phyloP scores from a whole-genome alignment of 2,329 filamentous ascomycete species.

The Pyricularia pennisetigena region DNA sequence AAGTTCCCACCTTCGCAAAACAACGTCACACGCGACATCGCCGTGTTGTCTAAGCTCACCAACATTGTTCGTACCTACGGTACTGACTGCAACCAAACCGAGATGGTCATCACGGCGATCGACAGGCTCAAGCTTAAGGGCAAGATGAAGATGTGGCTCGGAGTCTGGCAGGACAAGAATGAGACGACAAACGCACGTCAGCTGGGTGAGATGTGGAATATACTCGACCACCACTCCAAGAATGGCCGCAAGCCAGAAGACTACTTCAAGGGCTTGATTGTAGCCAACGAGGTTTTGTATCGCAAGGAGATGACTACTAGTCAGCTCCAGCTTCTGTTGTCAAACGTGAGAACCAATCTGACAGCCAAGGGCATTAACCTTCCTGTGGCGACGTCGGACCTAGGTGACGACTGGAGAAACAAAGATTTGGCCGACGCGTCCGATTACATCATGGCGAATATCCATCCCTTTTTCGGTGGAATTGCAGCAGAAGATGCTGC shows the following conservation, averaged over 20 bases:
- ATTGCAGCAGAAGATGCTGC: slow-evolving; percentile 59
- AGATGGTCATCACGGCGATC: slow-evolving; percentile 84
- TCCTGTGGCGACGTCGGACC: slow-evolving; percentile 76
- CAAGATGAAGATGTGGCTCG: slow-evolving; percentile 81
- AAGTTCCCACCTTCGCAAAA: slow-evolving; percentile 76
- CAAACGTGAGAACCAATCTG: slow-evolving; percentile 62
- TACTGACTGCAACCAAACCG: slow-evolving; percentile 94
- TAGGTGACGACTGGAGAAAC: slow-evolving; percentile 79
- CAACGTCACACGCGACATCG: slow-evolving; percentile 85
- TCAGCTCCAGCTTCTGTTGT: slow-evolving; percentile 54
- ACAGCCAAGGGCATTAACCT: slow-evolving; percentile 56
- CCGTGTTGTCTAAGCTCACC: slow-evolving; percentile 81
- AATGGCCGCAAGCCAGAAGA: slow-evolving; percentile 19
- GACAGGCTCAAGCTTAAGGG: slow-evolving; percentile 60
- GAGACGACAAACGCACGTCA: slow-evolving; percentile 76
- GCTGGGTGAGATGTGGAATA: slow-evolving; percentile 71
- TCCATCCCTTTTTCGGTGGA: slow-evolving; percentile 92
- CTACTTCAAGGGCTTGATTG: slow-evolving; percentile 74
- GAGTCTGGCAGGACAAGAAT: slow-evolving; percentile 86
- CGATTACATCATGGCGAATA: slow-evolving; percentile 91
- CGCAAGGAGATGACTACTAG: slow-evolving; percentile 62
- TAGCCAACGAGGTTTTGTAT: slow-evolving; percentile 72
- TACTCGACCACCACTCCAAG: slow-evolving; percentile 58
- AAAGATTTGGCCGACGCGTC: slow-evolving; percentile 55
- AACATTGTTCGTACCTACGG: slow-evolving; percentile 85